Base-by-base conservation (phyloP, 1,284 basidiomycete species). In the Gymnopus androsaceus region DNA sequence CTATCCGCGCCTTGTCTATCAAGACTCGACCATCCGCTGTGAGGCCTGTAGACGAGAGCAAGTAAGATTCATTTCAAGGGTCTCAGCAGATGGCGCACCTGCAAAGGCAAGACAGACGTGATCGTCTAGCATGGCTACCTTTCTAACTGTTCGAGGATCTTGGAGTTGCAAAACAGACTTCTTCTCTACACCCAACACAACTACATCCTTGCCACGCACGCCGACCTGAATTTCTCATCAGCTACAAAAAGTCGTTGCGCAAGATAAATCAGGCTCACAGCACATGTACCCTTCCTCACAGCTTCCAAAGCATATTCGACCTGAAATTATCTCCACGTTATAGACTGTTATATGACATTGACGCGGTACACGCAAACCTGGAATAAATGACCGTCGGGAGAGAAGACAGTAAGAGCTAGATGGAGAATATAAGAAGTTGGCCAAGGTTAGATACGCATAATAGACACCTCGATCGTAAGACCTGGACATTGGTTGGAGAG, bases 301-400 rank as follows among this genome's bases (percentile, higher is more conserved):
- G 97, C 97, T 74, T 99, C 97, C 21, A 91, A 78, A 5, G 97
- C 97, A 74, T 99, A 99, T 76, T 99, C 97, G 64, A 99, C 97
- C 92, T 97, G 72, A 54, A 66, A 63, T 56, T 47, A 58, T 56
- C 51, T 62, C 66, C 58, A 64, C 15, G 57, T 62, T 57, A 49
- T 41, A 31, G 31, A 17, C 33, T 33, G 23, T 12, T 42, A 41
- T 36, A 48, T 25, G 36, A 27, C 19, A 57, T 58, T 55, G 62
- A 63, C 59, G 65, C 66, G 65, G 58, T 60, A 40, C 51, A 41
- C 57, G 61, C 75, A 60, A 64, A 89, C 92, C 81, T 95, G 92
- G 80, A 95, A 94, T 64, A 95, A 75, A 75, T 95, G 94, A 7
- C 94, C 94, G 77, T 96, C 94, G 57, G 94, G 94, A 19, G 94